phyloP scores from a whole-genome alignment of 257 asterid species.

The Solanum sparsipilum region DNA sequence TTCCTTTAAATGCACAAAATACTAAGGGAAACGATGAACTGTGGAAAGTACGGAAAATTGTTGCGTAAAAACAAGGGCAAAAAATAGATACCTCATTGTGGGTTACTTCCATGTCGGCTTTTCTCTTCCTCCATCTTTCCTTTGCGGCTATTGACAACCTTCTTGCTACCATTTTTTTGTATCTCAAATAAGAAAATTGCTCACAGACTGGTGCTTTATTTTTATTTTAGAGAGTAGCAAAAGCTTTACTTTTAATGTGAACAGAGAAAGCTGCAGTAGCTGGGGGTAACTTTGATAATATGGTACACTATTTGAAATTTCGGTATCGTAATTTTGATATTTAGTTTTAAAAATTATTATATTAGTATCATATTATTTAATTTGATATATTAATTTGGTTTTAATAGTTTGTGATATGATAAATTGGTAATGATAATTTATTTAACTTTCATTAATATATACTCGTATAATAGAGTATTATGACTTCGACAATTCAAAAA shows the following conservation, averaged over 20 bases:
- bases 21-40: background rate
- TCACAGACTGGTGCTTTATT: background rate
- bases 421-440: background rate
- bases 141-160: background rate
- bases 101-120: background rate
- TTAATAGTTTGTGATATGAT: no score
- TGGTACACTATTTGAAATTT: background rate
- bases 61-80: background rate
- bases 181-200: background rate
- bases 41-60: background rate
- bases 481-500: no score
- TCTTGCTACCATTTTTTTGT: background rate
- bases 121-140: background rate
- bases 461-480: no score
- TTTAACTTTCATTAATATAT: no score
- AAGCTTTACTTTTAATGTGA: background rate
- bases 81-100: background rate
- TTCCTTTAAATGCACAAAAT: background rate
- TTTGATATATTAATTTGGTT: no score
- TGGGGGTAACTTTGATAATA: no score
- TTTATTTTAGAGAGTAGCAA: background rate
- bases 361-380: no score
- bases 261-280: background rate
- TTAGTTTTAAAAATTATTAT: no score
- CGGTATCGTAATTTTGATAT: no score